Base-by-base conservation (phyloP, 2,329 filamentous ascomycete species). In the Talaromyces funiculosus region DNA sequence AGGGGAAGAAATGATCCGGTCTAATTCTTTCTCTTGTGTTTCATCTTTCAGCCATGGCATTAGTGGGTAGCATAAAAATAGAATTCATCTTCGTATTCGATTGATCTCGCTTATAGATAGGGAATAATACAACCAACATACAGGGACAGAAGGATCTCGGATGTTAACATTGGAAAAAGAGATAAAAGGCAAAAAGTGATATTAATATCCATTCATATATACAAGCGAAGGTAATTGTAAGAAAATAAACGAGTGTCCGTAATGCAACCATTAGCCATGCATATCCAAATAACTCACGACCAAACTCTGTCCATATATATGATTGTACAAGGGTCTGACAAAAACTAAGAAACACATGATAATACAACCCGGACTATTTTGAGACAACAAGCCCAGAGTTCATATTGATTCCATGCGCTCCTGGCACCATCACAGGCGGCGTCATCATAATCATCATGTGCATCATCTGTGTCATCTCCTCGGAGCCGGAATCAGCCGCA, bases 1-100 rank as follows among this genome's bases (percentile, higher is more conserved):
- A 87, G 76, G 85, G 85, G 49, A 88, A 87, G 80, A 84, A 85
- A 80, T 89, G 77, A 81, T 20, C 8, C 9, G 4, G 18, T 24
- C 18, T 8, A 31, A n/a, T 3, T 9, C 10, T 22, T 54, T 24
- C 20, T 18, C 43, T 18, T 47, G 26, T 16, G 24, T 47, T 29
- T 26, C 2, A 29, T 29, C 18, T 4, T 42, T 42, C 40, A 22
- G n/a, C 14, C 20, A 18, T 16, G 33, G 51, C 33, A 54, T 54
- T 10, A 51, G 18, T 33, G 26, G 16, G n/a, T 31, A 20, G 29
- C 29, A 51, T 33, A 33, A 35, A n/a, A 51, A 31, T 51, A 51
- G 47, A 51, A 22, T 51, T 33, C 5, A 20, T 20, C 14, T 20
- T 31, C 47, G 3, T 51, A 20, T 35, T 51, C 29, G 10, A 31